phyloP scores from a whole-genome alignment of 169 alveolate genomes.

The Neospora caninum region DNA sequence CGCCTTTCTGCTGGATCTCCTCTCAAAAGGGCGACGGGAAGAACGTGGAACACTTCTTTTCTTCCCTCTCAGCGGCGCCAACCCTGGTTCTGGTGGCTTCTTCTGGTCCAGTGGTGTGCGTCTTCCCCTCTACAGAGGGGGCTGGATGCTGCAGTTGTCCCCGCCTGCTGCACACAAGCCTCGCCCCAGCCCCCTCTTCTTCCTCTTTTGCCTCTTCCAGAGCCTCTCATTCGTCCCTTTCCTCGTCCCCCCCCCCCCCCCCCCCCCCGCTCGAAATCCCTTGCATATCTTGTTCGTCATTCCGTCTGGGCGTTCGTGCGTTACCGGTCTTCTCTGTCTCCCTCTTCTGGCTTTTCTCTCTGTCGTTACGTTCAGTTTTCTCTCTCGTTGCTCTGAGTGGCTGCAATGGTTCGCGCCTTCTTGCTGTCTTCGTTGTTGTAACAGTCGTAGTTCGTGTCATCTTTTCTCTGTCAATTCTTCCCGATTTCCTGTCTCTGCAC shows the following conservation, averaged over 20 bases:
- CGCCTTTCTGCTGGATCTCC: no score
- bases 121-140: neutral
- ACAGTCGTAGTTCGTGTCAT: no score
- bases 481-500: no score
- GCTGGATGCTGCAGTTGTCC: neutral
- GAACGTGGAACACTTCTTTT: no score
- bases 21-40: no score
- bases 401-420: neutral
- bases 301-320: neutral
- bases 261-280: neutral
- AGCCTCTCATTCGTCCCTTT: no score
- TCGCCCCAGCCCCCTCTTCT: conserved; percentile 5
- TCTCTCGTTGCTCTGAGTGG: neutral
- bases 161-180: neutral
- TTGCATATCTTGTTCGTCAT: neutral
- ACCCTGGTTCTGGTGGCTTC: no score
- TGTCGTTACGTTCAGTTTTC: neutral
- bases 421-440: no score
- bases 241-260: neutral
- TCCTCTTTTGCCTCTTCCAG: neutral
- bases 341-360: neutral
- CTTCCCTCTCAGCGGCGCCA: no score
- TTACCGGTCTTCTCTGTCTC: no score
- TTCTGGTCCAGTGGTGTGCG: neutral
- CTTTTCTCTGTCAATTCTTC: no score